These are phyloP conservation scores for Fusarium pseudonygamai DNA, from an alignment of 2,329 filamentous ascomycete genomes.

Conservation along the genomic window DNA sequence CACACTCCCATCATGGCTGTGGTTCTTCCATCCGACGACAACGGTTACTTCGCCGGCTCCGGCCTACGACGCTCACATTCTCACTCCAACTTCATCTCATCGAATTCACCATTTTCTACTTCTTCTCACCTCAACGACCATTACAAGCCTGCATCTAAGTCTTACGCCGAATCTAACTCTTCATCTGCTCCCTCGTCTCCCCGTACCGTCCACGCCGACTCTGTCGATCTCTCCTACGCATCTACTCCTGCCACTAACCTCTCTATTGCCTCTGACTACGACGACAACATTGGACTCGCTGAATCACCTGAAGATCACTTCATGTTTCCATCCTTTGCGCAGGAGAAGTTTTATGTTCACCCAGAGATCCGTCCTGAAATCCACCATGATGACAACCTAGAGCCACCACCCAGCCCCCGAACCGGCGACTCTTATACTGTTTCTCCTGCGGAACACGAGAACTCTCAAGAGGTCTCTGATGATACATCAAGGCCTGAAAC, in stretches of 20 bases:
- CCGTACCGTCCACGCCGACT: slow-evolving; percentile 60
- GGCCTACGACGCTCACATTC: slow-evolving; percentile 68
- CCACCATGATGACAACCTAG: slow-evolving; percentile 52
- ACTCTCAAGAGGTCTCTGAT: slow-evolving; percentile 51
- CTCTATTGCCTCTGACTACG: slow-evolving; percentile 67
- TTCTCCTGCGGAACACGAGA: slow-evolving; percentile 65
- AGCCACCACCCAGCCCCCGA: slow-evolving; percentile 61
- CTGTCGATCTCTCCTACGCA: slow-evolving; percentile 65
- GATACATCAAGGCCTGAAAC: slow-evolving; percentile 66
- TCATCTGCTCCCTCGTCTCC: slow-evolving; percentile 69
- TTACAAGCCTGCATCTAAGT: slow-evolving; percentile 55
- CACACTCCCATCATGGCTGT: slow-evolving; percentile 59
- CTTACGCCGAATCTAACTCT: slow-evolving; percentile 57
- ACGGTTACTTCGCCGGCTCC: slow-evolving; percentile 63
- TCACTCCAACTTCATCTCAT: slow-evolving; percentile 63
- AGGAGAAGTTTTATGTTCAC: slow-evolving; percentile 56
- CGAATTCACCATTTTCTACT: slow-evolving; percentile 55
- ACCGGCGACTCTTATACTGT: slow-evolving; percentile 60
- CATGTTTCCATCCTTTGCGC: slow-evolving; percentile 56
- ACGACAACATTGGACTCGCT: slow-evolving; percentile 58
- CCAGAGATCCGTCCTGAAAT: slow-evolving; percentile 39
- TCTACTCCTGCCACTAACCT: slow-evolving; percentile 72
- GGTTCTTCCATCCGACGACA: slow-evolving; percentile 66
- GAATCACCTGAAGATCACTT: slow-evolving; percentile 58
- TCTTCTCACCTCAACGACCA: slow-evolving; percentile 58